Evolutionary conservation across 352 stramenopile genomes (phyloP).

Genomic region (Blastocystis sp.): DNA sequence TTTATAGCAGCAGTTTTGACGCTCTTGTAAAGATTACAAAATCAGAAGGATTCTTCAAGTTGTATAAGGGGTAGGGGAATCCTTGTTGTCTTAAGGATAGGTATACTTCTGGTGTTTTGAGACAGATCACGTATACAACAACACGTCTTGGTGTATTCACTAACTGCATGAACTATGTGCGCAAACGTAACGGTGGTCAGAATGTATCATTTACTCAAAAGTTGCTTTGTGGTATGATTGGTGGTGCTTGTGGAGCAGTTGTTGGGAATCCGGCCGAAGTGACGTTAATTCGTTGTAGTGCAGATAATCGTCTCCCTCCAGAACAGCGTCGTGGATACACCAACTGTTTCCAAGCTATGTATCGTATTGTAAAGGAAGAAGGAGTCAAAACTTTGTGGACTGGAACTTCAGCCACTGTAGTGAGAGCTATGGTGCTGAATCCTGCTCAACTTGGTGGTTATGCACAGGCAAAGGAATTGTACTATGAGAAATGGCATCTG

Average conservation of each 20-base stretch:
- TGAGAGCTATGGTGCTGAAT: constrained; percentile 54
- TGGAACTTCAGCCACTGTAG: constrained; percentile 56
- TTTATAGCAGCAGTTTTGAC: constrained; percentile 51
- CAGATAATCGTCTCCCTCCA: constrained; percentile 63
- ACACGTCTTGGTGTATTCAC: constrained; percentile 64
- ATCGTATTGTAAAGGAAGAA: constrained; percentile 66
- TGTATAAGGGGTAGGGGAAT: constrained; percentile 17
- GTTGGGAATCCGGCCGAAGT: constrained; percentile 67
- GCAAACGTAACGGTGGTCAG: constrained; percentile 28
- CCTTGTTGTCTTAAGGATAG: not conserved
- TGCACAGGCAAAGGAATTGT: constrained; percentile 65
- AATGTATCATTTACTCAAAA: constrained; percentile 58
- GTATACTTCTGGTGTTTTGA: constrained; percentile 49
- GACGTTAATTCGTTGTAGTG: constrained; percentile 39
- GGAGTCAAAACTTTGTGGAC: constrained; percentile 65
- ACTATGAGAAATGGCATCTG: constrained; percentile 46
- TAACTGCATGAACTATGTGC: constrained; percentile 45
- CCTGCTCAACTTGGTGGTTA: constrained; percentile 64
- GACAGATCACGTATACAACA: constrained; percentile 67
- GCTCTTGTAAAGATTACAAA: constrained; percentile 50
- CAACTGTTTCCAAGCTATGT: constrained; percentile 63
- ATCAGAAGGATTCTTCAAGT: constrained; percentile 50
- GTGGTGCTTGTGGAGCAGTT: constrained; percentile 55
- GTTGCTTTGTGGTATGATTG: constrained; percentile 65
- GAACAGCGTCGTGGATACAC: constrained; percentile 67